These are phyloP conservation scores for Globisporangium polare DNA, from an alignment of 352 stramenopile species.

Conservation along the genomic window DNA sequence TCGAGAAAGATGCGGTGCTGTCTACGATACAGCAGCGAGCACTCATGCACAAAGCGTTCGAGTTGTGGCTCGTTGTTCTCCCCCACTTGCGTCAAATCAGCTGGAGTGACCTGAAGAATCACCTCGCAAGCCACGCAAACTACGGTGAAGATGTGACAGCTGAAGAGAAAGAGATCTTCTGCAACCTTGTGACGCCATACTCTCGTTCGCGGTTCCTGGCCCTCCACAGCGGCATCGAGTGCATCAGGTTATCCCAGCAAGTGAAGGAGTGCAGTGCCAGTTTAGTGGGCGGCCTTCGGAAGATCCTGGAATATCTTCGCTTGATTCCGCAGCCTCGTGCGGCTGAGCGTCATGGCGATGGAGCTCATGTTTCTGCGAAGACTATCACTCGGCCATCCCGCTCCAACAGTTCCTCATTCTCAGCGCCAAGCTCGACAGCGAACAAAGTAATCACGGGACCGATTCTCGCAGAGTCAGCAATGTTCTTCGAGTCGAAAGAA, in stretches of 20 bases:
- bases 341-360: background rate
- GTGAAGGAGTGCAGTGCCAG: conserved; percentile 21
- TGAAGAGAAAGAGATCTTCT: conserved; percentile 67
- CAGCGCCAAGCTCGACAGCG: background rate
- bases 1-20: conserved; percentile 24
- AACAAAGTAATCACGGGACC: conserved; percentile 2
- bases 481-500: conserved; percentile 25
- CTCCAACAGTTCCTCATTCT: conserved; percentile 10
- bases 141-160: conserved; percentile 35
- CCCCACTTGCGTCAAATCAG: conserved; percentile 54
- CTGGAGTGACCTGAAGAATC: conserved; percentile 47
- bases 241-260: conserved; percentile 30
- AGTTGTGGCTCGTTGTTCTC: conserved; percentile 58
- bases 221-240: conserved; percentile 33
- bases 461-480: conserved; percentile 22
- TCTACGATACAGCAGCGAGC: conserved; percentile 34
- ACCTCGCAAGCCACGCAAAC: conserved; percentile 44
- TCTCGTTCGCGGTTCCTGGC: conserved; percentile 35
- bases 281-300: conserved; percentile 23
- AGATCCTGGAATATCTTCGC: conserved; percentile 28
- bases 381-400: background rate
- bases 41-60: conserved; percentile 45
- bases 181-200: conserved; percentile 35
- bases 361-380: background rate
- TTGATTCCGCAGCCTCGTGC: conserved; percentile 20